Percentiles rank a stretch among this genome's conserved stretches.
These are phyloP conservation scores for Nakazawaea wyomingensis DNA, from an alignment of 805 yeast species.

Conservation along the genomic window DNA sequence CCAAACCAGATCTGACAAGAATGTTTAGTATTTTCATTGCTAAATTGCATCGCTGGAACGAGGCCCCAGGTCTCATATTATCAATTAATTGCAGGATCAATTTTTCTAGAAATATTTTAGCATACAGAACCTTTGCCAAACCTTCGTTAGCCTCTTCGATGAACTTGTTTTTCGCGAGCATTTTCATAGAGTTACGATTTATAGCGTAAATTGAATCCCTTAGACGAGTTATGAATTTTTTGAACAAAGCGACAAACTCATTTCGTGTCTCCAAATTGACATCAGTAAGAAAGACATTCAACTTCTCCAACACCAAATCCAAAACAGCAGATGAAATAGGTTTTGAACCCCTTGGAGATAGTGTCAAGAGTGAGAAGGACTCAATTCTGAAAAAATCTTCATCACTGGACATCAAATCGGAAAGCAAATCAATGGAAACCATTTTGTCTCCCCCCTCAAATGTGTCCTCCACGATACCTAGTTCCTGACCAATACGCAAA, in stretches of 20 bases:
- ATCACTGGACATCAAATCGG: conserved; percentile 40
- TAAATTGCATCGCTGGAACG: conserved; percentile 47
- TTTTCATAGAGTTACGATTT: conserved; percentile 44
- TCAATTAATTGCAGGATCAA: conserved; percentile 30
- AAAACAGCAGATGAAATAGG: conserved; percentile 45
- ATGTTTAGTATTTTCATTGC: conserved; percentile 42
- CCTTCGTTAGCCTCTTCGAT: conserved; percentile 31
- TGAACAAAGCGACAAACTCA: conserved; percentile 55
- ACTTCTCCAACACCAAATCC: conserved; percentile 34
- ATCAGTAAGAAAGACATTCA: conserved; percentile 56
- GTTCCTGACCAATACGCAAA: conserved; percentile 58
- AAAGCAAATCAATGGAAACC: conserved; percentile 32
- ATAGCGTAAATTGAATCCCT: conserved; percentile 64
- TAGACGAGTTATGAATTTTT: conserved; percentile 57
- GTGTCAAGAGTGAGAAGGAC: conserved; percentile 55
- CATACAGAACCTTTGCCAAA: conserved; percentile 24
- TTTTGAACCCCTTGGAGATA: conserved; percentile 56
- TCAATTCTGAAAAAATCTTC: conserved; percentile 39
- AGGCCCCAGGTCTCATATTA: conserved; percentile 49
- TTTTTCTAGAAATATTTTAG: conserved; percentile 35
- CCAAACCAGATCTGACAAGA: conserved; percentile 53
- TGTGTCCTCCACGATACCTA: conserved; percentile 48
- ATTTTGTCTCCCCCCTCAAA: conserved; percentile 30
- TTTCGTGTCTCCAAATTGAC: conserved; percentile 64
- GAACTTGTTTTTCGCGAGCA: conserved; percentile 32